Percentiles rank a stretch among this genome's conserved stretches.
Evolutionary conservation across 1,284 basidiomycete species (phyloP).

Genomic region (Neotropicomus parvogracilis): DNA sequence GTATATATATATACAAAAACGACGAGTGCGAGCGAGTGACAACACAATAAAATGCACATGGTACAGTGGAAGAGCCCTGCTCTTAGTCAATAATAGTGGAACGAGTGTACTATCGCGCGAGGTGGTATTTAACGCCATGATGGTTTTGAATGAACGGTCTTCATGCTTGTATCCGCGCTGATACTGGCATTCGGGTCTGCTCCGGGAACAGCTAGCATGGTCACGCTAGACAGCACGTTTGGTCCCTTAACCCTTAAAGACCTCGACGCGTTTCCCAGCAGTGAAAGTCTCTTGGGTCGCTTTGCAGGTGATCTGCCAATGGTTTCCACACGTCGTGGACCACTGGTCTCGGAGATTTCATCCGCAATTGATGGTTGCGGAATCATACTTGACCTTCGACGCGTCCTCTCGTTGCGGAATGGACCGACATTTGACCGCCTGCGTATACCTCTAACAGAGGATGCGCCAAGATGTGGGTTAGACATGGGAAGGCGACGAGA

Average conservation of each 20-base stretch:
- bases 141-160: constrained; percentile 21
- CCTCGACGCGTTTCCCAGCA: constrained; percentile 38
- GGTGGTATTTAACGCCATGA: constrained; percentile 26
- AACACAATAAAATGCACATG: constrained; percentile 10
- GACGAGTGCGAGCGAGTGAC: constrained; percentile 12
- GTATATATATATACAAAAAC: constrained; percentile 26
- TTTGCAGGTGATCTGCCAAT: constrained; percentile 59
- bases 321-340: constrained; percentile 40
- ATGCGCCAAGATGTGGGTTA: constrained; percentile 41
- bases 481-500: constrained; percentile 46
- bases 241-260: constrained; percentile 30
- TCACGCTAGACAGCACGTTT: constrained; percentile 17
- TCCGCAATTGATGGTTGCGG: constrained; percentile 49
- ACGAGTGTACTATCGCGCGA: background rate
- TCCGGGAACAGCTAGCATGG: constrained; percentile 21
- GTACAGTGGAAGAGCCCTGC: constrained; percentile 23
- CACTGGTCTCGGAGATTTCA: constrained; percentile 31
- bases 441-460: constrained; percentile 40
- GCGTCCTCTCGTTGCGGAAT: constrained; percentile 61
- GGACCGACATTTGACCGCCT: constrained; percentile 73
- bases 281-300: constrained; percentile 57
- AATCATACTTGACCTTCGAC: constrained; percentile 75
- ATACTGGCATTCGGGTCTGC: constrained; percentile 31
- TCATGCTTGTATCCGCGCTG: constrained; percentile 24
- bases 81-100: constrained; percentile 10